A percentile compares a stretch with the other conserved stretches of the same genome.
Evolutionary conservation across 2,329 filamentous ascomycete species (phyloP).

Genomic region (Aspergillus calidoustus): DNA sequence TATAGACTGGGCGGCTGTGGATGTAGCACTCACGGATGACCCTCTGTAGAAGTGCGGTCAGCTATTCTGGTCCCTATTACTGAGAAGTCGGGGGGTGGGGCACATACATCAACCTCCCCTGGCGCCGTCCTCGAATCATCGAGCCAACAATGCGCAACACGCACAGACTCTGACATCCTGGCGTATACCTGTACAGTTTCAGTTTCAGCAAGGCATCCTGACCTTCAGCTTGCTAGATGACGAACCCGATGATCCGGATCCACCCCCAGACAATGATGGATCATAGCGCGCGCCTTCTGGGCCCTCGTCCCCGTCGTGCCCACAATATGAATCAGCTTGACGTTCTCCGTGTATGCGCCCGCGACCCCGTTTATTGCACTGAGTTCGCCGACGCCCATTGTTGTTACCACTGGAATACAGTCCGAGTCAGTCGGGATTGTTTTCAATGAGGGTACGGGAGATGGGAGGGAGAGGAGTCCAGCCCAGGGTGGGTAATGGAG

Average conservation of each 20-base stretch:
- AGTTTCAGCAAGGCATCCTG: too few species aligned
- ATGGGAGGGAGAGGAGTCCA: too few species aligned
- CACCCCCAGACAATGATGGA: constrained; percentile 57
- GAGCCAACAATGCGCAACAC: constrained; percentile 2
- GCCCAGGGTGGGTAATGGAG: neutral
- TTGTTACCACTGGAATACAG: constrained; percentile 65
- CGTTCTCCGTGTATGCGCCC: constrained; percentile 72
- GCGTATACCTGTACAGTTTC: constrained; percentile 43
- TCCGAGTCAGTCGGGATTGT: neutral
- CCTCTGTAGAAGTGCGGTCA: neutral
- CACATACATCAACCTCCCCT: constrained; percentile 71
- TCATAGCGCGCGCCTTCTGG: constrained; percentile 44
- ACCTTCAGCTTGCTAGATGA: too few species aligned
- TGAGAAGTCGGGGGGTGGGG: too few species aligned
- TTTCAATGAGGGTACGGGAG: neutral
- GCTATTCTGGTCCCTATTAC: neutral
- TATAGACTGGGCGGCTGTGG: constrained; percentile 75
- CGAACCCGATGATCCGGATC: constrained; percentile 10
- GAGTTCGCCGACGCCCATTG: constrained; percentile 68
- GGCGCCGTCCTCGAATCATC: constrained; percentile 52
- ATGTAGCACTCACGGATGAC: constrained; percentile 66
- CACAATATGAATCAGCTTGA: constrained; percentile 66
- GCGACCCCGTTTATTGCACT: constrained; percentile 73
- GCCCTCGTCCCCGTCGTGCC: constrained; percentile 51
- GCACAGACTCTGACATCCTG: constrained; percentile 50